These are phyloP conservation scores for Aspergillus pseudoviridinutans DNA, from an alignment of 2,329 filamentous ascomycete genomes.

Conservation along the genomic window DNA sequence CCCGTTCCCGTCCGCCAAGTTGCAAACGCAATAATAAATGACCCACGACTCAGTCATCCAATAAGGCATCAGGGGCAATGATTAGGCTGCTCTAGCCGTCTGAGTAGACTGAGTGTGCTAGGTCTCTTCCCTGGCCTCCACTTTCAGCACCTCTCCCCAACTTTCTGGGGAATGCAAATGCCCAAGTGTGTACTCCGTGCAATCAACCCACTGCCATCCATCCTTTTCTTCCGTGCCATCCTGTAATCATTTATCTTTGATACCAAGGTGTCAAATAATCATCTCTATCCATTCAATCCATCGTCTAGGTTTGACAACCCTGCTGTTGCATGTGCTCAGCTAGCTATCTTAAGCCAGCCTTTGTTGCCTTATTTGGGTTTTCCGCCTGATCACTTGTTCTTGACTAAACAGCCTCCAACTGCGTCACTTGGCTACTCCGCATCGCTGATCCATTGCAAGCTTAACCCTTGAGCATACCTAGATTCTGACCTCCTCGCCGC, in stretches of 20 bases:
- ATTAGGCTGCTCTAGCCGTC: not conserved
- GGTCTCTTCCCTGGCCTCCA: not conserved
- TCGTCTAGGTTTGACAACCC: not conserved
- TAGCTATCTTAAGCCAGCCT: not conserved
- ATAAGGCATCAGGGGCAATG: not conserved
- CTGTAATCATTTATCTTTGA: not conserved
- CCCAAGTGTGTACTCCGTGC: not conserved
- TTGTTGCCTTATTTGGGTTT: slow-evolving; percentile 1
- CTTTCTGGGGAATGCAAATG: not conserved
- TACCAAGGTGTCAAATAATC: not conserved
- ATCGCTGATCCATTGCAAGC: slow-evolving; percentile 9
- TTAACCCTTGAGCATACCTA: slow-evolving; percentile 20
- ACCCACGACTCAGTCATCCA: not conserved
- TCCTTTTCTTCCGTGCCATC: not conserved
- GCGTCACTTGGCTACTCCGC: slow-evolving; percentile 10
- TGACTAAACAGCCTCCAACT: slow-evolving; percentile 9
- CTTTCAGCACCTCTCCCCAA: not conserved
- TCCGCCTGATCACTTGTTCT: slow-evolving; percentile 14
- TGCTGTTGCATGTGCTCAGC: not conserved
- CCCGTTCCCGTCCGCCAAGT: not conserved
- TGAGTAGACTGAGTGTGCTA: too few species aligned
- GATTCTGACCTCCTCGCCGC: not conserved
- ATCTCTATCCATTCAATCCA: not conserved
- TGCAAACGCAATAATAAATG: not conserved
- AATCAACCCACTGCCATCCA: not conserved